Evolutionary conservation across 2,329 filamentous ascomycete genomes (phyloP).

Genomic region (Calonectria montana): DNA sequence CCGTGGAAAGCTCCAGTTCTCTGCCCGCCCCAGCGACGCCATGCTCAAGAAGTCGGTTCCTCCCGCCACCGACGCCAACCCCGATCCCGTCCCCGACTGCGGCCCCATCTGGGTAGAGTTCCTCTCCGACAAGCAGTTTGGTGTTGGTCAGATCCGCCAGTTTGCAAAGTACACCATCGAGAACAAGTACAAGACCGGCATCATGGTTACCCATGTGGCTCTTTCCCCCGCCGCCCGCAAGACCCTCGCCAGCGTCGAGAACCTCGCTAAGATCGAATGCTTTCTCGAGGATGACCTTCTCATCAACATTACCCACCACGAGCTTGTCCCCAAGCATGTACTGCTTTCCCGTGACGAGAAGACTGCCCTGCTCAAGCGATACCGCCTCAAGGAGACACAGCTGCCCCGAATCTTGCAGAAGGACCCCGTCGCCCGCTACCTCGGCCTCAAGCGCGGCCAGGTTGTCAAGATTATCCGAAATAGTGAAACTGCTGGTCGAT

Average conservation of each 20-base stretch:
- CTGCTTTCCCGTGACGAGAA: conserved; percentile 93
- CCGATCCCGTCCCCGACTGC: conserved; percentile 78
- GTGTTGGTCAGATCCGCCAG: conserved; percentile 90
- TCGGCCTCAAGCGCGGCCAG: conserved; percentile 89
- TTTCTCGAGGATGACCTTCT: conserved; percentile 96
- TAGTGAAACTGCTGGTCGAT: conserved; percentile 94
- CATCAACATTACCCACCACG: conserved; percentile 98
- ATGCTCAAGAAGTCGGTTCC: conserved; percentile 90
- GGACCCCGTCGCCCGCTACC: conserved; percentile 92
- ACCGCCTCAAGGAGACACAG: conserved; percentile 97
- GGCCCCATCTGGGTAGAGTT: conserved; percentile 96
- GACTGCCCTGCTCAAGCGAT: conserved; percentile 83
- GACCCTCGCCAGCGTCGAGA: conserved; percentile 81
- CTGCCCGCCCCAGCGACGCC: conserved; percentile 81
- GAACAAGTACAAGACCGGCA: conserved; percentile 87
- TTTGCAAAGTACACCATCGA: conserved; percentile 86
- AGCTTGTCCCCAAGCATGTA: conserved; percentile 94
- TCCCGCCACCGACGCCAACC: conserved; percentile 74
- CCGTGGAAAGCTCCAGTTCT: conserved; percentile 87
- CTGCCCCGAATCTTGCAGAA: conserved; percentile 90
- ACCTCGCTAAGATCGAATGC: conserved; percentile 86
- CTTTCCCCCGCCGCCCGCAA: conserved; percentile 91
- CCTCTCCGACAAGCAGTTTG: conserved; percentile 81
- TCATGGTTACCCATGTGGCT: conserved; percentile 86
- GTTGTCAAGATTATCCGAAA: conserved; percentile 98